Evolutionary conservation across 257 asterid species (phyloP).

Genomic region (Scutellaria baicalensis): DNA sequence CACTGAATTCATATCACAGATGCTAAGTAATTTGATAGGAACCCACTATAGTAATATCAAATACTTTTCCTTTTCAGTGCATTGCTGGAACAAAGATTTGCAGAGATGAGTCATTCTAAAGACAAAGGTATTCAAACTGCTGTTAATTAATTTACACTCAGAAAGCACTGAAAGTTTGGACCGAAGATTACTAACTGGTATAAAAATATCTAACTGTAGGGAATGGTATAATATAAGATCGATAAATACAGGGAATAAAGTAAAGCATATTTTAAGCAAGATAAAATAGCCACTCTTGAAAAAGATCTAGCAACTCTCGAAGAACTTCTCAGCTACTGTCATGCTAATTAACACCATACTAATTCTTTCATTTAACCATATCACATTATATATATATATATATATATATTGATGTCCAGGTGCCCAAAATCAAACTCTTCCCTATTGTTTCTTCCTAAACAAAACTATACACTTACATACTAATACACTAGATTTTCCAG

Average conservation of each 20-base stretch:
- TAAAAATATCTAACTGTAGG: no score
- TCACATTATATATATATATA: no score
- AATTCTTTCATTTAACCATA: neutral
- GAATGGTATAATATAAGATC: neutral
- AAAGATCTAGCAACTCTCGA: neutral
- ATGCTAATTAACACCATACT: neutral
- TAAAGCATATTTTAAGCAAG: neutral
- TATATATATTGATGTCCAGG: neutral
- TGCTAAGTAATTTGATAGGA: neutral
- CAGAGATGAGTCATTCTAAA: neutral
- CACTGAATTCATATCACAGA: neutral
- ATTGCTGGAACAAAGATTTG: neutral
- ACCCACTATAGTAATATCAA: neutral
- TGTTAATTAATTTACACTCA: neutral
- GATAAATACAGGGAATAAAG: neutral
- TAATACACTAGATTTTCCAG: neutral
- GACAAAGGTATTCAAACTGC: neutral
- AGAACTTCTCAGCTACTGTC: neutral
- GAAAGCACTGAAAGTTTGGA: neutral
- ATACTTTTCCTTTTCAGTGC: neutral
- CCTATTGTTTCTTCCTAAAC: neutral
- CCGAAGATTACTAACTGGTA: no score
- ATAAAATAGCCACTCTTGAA: neutral
- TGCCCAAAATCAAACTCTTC: neutral
- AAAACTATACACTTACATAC: neutral